phyloP scores from a whole-genome alignment of 495 filamentous ascomycete genomes.

The Friedmanniomyces simplex region DNA sequence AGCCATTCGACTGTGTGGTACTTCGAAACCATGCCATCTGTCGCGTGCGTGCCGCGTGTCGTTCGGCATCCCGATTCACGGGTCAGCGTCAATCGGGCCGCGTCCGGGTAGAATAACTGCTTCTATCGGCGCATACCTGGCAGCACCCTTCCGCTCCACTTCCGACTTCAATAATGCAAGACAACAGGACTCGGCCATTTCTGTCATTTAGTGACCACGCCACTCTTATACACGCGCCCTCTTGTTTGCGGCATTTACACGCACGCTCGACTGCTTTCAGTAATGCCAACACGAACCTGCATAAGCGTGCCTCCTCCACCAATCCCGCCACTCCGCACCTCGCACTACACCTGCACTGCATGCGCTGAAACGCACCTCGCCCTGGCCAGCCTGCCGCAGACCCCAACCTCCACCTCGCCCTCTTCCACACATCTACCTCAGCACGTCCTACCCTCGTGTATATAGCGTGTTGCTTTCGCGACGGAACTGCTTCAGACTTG shows the following conservation, averaged over 20 bases:
- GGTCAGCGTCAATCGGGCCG: too few relatives aligned
- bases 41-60: too few relatives aligned
- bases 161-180: too few relatives aligned
- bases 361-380: constrained; percentile 10
- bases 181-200: too few relatives aligned
- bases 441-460: constrained; percentile 14
- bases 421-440: constrained; percentile 9
- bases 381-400: not conserved
- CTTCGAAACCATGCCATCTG: too few relatives aligned
- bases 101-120: too few relatives aligned
- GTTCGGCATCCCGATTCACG: too few relatives aligned
- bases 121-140: too few relatives aligned
- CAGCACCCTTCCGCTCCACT: too few relatives aligned
- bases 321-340: not conserved
- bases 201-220: too few relatives aligned
- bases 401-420: constrained; percentile 1
- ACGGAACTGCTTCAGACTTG: not conserved
- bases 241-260: not conserved
- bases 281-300: constrained; percentile 2
- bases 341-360: constrained; percentile 12
- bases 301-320: not conserved
- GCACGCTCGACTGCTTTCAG: too few relatives aligned
- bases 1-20: too few relatives aligned
- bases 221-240: not conserved
- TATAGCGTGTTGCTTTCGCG: constrained; percentile 12